A percentile compares a stretch with the other conserved stretches of the same genome.
Conservation (phyloP, 2,329 filamentous ascomycete species). For the Aciculosporium take region DNA sequence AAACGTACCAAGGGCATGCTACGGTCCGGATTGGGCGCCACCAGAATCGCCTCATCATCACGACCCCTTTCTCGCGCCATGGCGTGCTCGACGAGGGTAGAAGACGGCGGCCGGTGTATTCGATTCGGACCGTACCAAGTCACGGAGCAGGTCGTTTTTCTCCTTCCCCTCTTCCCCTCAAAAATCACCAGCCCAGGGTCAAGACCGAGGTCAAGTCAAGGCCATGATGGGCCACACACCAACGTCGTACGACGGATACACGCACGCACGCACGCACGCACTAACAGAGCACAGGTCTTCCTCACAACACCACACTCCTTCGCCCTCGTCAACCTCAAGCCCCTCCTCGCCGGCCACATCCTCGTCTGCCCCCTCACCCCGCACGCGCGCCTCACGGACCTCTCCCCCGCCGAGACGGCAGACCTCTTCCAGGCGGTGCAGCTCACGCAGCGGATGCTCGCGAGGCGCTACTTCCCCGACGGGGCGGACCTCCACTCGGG, state of each 20-base stretch:
- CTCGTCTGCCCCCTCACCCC: constrained; percentile 64
- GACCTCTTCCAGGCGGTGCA: constrained; percentile 86
- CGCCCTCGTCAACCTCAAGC: constrained; percentile 90
- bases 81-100: constrained; percentile 14
- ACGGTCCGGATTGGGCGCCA: not conserved
- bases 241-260: too few relatives aligned
- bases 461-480: constrained; percentile 37
- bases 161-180: too few relatives aligned
- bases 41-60: constrained; percentile 7
- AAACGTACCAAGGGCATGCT: not conserved
- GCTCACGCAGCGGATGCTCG: constrained; percentile 63
- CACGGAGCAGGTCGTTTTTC: constrained; percentile 62
- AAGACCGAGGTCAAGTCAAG: too few relatives aligned
- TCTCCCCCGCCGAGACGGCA: constrained; percentile 53
- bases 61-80: constrained; percentile 14
- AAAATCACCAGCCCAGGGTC: too few relatives aligned
- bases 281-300: constrained; percentile 53
- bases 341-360: constrained; percentile 82
- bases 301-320: constrained; percentile 66
- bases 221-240: too few relatives aligned
- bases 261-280: too few relatives aligned
- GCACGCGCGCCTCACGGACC: constrained; percentile 61
- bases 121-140: constrained; percentile 67
- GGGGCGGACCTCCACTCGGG: constrained; percentile 34
- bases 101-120: constrained; percentile 25